A percentile compares a stretch with the other conserved stretches of the same genome.
phyloP scores from a whole-genome alignment of 2,329 filamentous ascomycete genomes.

The Biscogniauxia marginata region DNA sequence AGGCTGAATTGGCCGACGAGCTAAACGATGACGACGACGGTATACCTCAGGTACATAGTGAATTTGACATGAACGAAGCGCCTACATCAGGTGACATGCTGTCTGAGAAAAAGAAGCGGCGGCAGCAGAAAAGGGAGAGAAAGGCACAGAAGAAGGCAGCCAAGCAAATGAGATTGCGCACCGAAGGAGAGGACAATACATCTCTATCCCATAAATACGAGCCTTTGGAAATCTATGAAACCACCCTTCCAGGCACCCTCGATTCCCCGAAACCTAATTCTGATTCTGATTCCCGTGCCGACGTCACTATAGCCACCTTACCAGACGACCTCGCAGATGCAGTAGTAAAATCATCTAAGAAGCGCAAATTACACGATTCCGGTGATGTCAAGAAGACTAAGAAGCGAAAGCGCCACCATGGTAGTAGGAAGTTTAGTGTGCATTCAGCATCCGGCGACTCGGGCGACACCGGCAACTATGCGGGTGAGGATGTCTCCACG shows the following conservation, averaged over 20 bases:
- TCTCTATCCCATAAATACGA: constrained; percentile 2
- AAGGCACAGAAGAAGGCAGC: constrained; percentile 13
- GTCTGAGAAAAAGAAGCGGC: constrained; percentile 1
- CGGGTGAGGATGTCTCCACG: neutral
- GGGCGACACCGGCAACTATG: neutral
- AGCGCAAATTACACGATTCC: constrained; percentile 16
- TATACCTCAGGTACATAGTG: neutral
- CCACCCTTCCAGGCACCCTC: neutral
- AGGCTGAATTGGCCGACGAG: no score
- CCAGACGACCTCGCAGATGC: neutral
- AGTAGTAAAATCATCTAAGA: constrained; percentile 7
- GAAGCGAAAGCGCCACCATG: constrained; percentile 14
- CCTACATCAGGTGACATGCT: neutral
- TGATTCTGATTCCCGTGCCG: neutral
- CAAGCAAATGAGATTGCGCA: constrained; percentile 11
- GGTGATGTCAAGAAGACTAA: constrained; percentile 7
- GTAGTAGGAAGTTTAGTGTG: neutral
- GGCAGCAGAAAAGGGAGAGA: constrained; percentile 12
- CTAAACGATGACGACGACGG: constrained; percentile 1
- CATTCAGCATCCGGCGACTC: neutral
- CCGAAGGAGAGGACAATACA: neutral
- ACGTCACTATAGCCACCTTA: neutral
- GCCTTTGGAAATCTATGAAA: constrained; percentile 9
- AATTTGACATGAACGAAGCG: neutral
- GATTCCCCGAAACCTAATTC: neutral